Base-by-base conservation (phyloP, 1,284 basidiomycete species). In the Cryptococcus sp. region DNA sequence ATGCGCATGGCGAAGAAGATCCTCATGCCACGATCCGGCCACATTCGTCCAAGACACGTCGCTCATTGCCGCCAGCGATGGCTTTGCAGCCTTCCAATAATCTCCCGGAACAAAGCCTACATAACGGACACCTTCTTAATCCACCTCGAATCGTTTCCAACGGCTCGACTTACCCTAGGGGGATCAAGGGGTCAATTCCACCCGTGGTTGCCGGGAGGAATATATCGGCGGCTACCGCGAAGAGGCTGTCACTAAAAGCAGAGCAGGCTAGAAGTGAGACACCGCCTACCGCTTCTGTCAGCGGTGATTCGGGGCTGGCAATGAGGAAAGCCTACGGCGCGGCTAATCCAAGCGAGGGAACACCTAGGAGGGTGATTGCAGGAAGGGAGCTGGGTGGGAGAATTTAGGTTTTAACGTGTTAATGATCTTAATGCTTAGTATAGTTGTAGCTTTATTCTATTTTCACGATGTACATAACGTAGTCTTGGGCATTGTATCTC, bases 41-140 rank as follows among this genome's bases (percentile, higher is more conserved):
- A 7, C 37, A 48, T n/a, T 22, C 40, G 14, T 48, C 52, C 9
- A 49, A 48, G 41, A 49, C 48, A 10, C 56, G 62, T 28, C 19
- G 49, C 31, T 58, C 55, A 19, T 42, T 62, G 11, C 60, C 62
- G 4, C 57, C 58, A 23, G 52, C 57, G 11, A 60, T 57, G 48
- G 48, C 48, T 16, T 46, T 37, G 28, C 44, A 45, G 45, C 41
- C 41, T 5, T 43, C 41, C 5, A 43, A 7, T 21, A 43, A 43
- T 7, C 49, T 28, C 39, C 50, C 4, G 41, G 36, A 39, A 39
- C 36, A 39, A 19, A 7, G 7, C 4, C 18, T 39, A 4, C 14
- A 19, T 16, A 24, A 43, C 16, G 23, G 23, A 3, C 11, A 16
- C n/a, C 23, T 43, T 7, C 23, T 43, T 9, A 43, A 43, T 24